Evolutionary conservation across 352 stramenopile genomes (phyloP).

Genomic region (Globisporangium okanoganense): DNA sequence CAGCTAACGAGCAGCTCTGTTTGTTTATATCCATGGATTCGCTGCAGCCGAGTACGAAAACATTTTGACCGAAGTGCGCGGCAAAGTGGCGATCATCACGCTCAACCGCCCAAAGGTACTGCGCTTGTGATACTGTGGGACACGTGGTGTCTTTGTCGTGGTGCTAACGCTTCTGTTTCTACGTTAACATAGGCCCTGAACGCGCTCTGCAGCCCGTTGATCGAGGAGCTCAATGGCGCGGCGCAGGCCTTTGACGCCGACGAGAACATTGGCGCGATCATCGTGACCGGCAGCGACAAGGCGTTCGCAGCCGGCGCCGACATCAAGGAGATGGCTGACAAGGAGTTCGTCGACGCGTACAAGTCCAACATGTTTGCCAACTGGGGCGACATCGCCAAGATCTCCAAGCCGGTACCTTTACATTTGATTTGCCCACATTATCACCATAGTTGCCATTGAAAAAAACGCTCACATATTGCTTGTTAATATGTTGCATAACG

Average conservation of each 20-base stretch:
- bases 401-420: conserved; percentile 90
- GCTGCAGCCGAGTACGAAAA: conserved; percentile 78
- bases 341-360: conserved; percentile 93
- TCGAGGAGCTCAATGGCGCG: conserved; percentile 94
- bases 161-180: not conserved
- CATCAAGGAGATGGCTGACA: conserved; percentile 96
- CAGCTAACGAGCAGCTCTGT: not conserved
- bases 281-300: conserved; percentile 96
- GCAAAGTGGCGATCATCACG: conserved; percentile 93
- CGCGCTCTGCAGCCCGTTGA: conserved; percentile 94
- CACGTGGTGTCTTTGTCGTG: not conserved
- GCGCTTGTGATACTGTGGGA: not conserved
- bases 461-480: not conserved
- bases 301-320: conserved; percentile 96
- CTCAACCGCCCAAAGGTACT: conserved; percentile 93
- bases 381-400: conserved; percentile 94
- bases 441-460: not conserved
- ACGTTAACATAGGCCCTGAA: conserved; percentile 85
- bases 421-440: not conserved
- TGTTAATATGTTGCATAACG: not conserved
- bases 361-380: conserved; percentile 96
- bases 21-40: no score
- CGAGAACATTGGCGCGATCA: conserved; percentile 91
- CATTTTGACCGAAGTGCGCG: conserved; percentile 82
- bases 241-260: conserved; percentile 91